Base-by-base conservation (phyloP, 208 protist species). In the Trypanosoma cruzi region DNA sequence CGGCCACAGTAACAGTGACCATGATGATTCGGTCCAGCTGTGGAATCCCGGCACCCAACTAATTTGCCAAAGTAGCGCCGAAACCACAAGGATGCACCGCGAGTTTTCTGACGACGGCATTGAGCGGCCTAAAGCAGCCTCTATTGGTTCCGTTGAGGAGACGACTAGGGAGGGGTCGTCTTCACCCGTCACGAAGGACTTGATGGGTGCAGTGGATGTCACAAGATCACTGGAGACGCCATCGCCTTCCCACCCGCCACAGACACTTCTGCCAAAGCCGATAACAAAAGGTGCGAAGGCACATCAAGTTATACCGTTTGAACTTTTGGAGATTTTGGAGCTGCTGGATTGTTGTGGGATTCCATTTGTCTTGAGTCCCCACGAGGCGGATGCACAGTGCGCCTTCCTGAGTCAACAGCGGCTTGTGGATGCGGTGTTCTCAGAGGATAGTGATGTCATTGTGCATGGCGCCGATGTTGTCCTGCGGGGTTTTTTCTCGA, bases 401-500 rank as follows among this genome's bases (percentile, higher is more conserved):
- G 95, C 95, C 34, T 89, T 88, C 74, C 70, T 99, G 31, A 85
- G 82, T 44, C 62, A 71, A 32, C 20, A 55, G 1, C 84, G 85
- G 20, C 78, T 98, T 24, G 91, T 97, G 16, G 91, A 98, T 73
- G 98, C 93, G n/a, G 90, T 98, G 28, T 96, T 99, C 64, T 98
- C 96, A 4, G 97, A 99, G 71, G 98, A 99, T 81, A 95, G 84
- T 70, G 98, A 99, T 81, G 90, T 97, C 11, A 88, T 99, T 36
- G 89, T 99, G 20, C 98, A 99, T 79, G 97, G 97, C 22, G 96
- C 90, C 10, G 74, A 72, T 5, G 71, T 81, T 36, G 95, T 99
- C 24, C 92, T 98, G 73, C 87, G 92, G 32, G 84, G 98, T 60
- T 92, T 99, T 70, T 99, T 99, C 71, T 50, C 85, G 2, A 64